phyloP scores from a whole-genome alignment of 169 alveolate species.

The Eimeria zaria region DNA sequence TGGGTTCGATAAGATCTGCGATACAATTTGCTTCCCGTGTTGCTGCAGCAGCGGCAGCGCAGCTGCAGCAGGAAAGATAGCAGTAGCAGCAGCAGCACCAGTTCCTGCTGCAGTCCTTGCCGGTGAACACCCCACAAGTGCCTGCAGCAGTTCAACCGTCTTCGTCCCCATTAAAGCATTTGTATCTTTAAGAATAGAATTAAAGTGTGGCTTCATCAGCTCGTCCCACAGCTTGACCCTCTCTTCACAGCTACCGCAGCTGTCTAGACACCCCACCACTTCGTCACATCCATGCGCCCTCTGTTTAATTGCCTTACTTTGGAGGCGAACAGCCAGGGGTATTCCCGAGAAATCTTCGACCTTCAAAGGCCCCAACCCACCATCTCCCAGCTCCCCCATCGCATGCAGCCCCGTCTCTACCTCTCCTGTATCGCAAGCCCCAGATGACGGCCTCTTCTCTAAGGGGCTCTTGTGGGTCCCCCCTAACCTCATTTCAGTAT shows the following conservation, averaged over 20 bases:
- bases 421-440: conserved; percentile 42
- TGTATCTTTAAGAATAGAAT: conserved; percentile 55
- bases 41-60: conserved; percentile 71
- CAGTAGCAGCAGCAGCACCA: conserved; percentile 21
- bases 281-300: conserved; percentile 81
- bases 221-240: conserved; percentile 63
- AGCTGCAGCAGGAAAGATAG: conserved; percentile 50
- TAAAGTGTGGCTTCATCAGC: conserved; percentile 38
- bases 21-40: conserved; percentile 15
- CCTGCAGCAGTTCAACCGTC: conserved; percentile 69
- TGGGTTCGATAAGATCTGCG: conserved; percentile 44
- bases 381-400: conserved; percentile 51
- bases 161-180: conserved; percentile 73
- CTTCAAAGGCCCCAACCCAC: conserved; percentile 66
- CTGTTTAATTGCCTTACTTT: conserved; percentile 70
- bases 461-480: conserved; percentile 48
- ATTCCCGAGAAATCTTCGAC: conserved; percentile 55
- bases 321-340: conserved; percentile 69
- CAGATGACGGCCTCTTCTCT: conserved; percentile 70
- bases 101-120: background rate
- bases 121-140: conserved; percentile 22
- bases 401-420: conserved; percentile 30
- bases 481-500: background rate
- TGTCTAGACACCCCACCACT: conserved; percentile 46
- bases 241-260: conserved; percentile 50